Conservation (phyloP, 495 filamentous ascomycete genomes). For the Daldinia bambusicola region DNA sequence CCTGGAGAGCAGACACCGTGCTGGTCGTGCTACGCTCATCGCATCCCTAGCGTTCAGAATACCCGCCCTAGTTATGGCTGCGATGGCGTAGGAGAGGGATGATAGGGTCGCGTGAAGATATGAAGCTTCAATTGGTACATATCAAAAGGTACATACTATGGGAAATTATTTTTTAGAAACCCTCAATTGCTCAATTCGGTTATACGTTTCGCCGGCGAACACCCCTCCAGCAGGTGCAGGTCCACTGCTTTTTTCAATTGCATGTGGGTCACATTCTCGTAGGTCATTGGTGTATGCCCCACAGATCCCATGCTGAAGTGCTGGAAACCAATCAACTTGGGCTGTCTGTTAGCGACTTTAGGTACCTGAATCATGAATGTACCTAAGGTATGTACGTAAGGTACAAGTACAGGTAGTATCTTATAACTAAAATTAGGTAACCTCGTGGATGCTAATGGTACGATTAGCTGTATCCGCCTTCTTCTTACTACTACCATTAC, state of each 20-base stretch:
- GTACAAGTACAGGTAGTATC: background rate
- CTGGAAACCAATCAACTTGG: background rate
- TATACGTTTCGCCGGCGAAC: slow-evolving; percentile 28
- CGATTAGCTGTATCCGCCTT: background rate
- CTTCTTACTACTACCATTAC: background rate
- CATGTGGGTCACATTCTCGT: background rate
- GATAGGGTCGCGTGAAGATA: slow-evolving; percentile 14
- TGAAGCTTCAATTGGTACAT: slow-evolving; percentile 46
- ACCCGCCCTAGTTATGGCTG: slow-evolving; percentile 31
- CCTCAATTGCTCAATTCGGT: slow-evolving; percentile 22
- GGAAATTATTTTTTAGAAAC: slow-evolving; percentile 37
- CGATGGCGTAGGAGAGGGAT: slow-evolving; percentile 19
- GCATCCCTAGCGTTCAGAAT: slow-evolving; percentile 36
- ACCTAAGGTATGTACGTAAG: too few relatives aligned
- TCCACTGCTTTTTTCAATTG: background rate
- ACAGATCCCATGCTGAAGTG: too few relatives aligned
- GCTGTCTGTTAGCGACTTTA: background rate
- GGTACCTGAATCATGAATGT: too few relatives aligned
- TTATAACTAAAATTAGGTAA: background rate
- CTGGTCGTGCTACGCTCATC: slow-evolving; percentile 50
- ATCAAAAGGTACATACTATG: slow-evolving; percentile 32
- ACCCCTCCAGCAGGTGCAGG: too few relatives aligned
- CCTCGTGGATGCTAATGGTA: background rate
- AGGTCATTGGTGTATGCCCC: background rate
- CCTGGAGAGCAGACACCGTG: slow-evolving; percentile 48